Evolutionary conservation across 1,284 basidiomycete species (phyloP), one percentile per base, ranked within the genome.

Genomic region (Neotropicomus parvogracilis): DNA sequence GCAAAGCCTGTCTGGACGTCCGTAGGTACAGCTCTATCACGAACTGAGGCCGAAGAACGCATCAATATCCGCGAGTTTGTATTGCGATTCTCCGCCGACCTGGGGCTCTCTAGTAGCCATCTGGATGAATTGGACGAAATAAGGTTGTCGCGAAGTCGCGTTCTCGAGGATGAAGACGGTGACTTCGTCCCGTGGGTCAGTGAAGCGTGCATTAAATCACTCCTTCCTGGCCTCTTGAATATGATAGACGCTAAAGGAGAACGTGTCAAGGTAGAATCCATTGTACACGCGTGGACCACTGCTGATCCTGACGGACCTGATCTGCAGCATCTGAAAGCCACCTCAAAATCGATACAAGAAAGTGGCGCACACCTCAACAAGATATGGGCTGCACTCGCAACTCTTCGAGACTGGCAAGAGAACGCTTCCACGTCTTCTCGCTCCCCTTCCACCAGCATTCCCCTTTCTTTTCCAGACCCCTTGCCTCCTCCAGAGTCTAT

Each of bases 51-150:
- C 1, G 74, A 84, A 54, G 70, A 75, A 32, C 80, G 87, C 5
- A 76, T 89, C 44, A 71, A 79, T 55, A 81, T 89, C 41, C 80
- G 87, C 49, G 87, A 89, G 65, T 90, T 88, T 60, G 60, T 78
- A 7, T 60, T 85, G 33, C 75, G 87, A 27, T 90, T 90, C 56
- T 71, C 73, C 3, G 65, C 70, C 21, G 54, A 77, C 8, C 66
- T 85, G 53, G 75, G 78, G 17, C 70, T 87, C 10, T 70, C 77
- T 2, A 79, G 77, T 42, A 54, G 65, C 2, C 73, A 81, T 51
- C 59, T 85, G 5, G 81, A 85, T 45, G 85, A 87, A 55, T 65
- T 90, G 10, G 85, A 86, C 33, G 72, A 78, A 48, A 70, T 88
- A 41, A 71, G 63, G 17, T 71, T 75, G 21, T 64, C 65, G 19